Percentiles rank a stretch among this genome's conserved stretches.
phyloP scores from a whole-genome alignment of 2,329 filamentous ascomycete species.

The Colletotrichum sublineola region DNA sequence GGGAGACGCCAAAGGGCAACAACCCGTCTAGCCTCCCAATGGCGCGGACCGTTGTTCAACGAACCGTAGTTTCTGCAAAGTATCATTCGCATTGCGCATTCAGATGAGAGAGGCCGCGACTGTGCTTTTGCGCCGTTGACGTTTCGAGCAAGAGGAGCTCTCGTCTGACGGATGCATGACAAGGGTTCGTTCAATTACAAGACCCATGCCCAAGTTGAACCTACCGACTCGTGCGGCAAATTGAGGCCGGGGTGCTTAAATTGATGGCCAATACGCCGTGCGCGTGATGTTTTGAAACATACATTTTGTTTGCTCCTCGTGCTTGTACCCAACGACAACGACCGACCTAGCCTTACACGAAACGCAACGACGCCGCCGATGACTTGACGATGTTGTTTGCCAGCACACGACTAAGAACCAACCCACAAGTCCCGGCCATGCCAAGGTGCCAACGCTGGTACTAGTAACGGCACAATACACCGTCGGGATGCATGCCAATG shows the following conservation, averaged over 20 bases:
- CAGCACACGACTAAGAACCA: background rate
- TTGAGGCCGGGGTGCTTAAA: background rate
- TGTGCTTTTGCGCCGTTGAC: background rate
- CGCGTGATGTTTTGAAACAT: no score
- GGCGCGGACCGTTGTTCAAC: slow-evolving; percentile 5
- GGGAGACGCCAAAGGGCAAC: background rate
- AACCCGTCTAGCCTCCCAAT: background rate
- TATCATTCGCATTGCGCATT: background rate
- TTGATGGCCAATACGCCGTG: background rate
- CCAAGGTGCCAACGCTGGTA: background rate
- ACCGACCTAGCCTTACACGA: background rate
- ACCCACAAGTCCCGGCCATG: background rate
- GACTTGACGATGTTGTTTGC: background rate
- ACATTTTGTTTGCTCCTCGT: background rate
- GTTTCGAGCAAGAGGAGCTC: background rate
- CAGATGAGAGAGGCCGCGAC: background rate
- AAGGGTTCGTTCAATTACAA: background rate
- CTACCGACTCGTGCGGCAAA: background rate
- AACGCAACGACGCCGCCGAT: background rate
- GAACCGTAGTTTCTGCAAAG: no score
- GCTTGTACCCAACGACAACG: background rate
- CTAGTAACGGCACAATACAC: background rate
- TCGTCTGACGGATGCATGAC: background rate
- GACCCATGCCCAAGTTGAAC: background rate
- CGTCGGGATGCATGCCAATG: slow-evolving; percentile 1